These are phyloP conservation scores for Tetraselmis chui DNA, from an alignment of 139 green algal genomes.

Conservation along the genomic window DNA sequence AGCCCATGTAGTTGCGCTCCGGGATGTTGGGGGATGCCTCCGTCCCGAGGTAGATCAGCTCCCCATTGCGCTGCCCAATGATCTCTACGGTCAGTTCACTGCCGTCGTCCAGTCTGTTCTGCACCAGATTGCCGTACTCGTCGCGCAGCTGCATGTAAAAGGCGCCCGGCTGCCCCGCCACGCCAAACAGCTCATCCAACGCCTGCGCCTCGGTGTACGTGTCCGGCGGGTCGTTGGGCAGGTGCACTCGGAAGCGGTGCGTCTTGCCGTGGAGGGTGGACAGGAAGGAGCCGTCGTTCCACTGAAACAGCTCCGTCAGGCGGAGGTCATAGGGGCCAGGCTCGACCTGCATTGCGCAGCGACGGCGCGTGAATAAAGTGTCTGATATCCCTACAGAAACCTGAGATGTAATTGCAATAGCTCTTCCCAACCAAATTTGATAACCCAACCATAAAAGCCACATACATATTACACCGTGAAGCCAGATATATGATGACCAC, in stretches of 20 bases:
- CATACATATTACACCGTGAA: no score
- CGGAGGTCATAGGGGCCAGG: background rate
- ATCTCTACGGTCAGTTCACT: slow-evolving; percentile 1
- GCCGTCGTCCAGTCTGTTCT: background rate
- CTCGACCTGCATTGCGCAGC: background rate
- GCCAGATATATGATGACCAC: no score
- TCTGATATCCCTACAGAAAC: no score
- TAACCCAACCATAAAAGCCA: no score
- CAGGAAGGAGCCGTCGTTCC: background rate
- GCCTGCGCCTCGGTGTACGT: background rate
- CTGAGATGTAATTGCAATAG: no score
- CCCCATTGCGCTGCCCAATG: background rate
- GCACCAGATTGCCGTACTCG: slow-evolving; percentile 4
- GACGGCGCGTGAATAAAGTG: no score
- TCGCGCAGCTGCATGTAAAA: slow-evolving; percentile 13
- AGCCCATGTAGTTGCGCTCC: slow-evolving; percentile 8
- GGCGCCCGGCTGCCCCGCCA: background rate
- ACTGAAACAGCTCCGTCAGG: background rate
- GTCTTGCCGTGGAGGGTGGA: background rate
- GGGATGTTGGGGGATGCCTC: background rate
- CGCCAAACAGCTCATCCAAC: background rate
- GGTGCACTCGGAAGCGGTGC: background rate
- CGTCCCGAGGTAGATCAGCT: background rate
- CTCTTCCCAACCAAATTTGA: no score
- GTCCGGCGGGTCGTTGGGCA: background rate